Conservation (phyloP, 192 early-diverging fungal genomes). For the Entophlyctis luteolus region DNA sequence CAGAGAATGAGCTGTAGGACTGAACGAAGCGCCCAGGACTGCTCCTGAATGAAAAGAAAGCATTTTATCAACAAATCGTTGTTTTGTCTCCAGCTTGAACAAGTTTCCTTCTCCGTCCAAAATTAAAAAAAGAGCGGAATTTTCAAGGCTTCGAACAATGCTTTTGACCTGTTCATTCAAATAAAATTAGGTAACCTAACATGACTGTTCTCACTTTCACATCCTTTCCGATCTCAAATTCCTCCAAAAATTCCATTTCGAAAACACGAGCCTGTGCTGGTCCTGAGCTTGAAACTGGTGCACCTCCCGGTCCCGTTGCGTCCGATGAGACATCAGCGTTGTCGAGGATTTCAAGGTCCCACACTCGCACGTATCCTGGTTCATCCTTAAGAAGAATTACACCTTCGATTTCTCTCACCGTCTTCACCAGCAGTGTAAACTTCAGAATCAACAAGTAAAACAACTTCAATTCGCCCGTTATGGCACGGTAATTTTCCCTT, state of each 20-base stretch:
- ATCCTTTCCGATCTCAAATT: slow-evolving; percentile 55
- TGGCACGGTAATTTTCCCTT: slow-evolving; percentile 53
- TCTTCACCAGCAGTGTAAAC: slow-evolving; percentile 59
- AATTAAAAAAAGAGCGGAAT: slow-evolving; percentile 42
- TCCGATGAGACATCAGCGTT: slow-evolving; percentile 47
- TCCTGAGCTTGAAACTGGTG: slow-evolving; percentile 20
- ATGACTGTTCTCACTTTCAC: slow-evolving; percentile 41
- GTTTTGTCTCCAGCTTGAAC: slow-evolving; percentile 47
- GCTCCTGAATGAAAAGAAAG: slow-evolving; percentile 50
- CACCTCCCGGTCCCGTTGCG: slow-evolving; percentile 20
- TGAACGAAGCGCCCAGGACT: slow-evolving; percentile 42
- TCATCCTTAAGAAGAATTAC: background rate
- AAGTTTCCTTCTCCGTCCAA: slow-evolving; percentile 46
- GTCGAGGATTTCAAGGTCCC: slow-evolving; percentile 63
- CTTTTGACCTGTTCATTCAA: slow-evolving; percentile 42
- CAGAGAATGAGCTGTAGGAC: slow-evolving; percentile 42
- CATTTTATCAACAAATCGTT: slow-evolving; percentile 40
- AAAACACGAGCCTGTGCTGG: slow-evolving; percentile 43
- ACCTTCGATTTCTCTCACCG: slow-evolving; percentile 26
- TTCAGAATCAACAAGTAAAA: slow-evolving; percentile 51
- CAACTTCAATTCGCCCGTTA: slow-evolving; percentile 44
- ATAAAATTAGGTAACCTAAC: background rate
- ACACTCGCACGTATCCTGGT: slow-evolving; percentile 43
- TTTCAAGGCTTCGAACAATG: slow-evolving; percentile 34
- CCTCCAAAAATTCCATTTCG: slow-evolving; percentile 58